Evolutionary conservation across 2,329 filamentous ascomycete genomes (phyloP).

Genomic region (Epichloe coenophiala): DNA sequence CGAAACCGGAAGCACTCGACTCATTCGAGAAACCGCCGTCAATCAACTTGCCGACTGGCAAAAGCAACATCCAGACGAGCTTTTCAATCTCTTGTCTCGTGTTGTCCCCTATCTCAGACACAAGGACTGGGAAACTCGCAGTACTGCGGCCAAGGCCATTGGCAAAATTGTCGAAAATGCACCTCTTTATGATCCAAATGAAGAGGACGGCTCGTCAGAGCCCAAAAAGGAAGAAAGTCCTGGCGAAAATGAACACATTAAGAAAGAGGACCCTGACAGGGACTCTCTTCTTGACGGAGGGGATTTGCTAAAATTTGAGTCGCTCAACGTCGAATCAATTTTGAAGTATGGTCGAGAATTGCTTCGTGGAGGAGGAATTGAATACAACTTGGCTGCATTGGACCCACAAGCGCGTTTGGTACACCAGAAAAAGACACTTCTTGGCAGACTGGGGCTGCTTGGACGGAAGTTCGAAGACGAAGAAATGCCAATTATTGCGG

Average conservation of each 20-base stretch:
- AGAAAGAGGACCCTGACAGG: constrained; percentile 49
- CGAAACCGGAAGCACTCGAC: constrained; percentile 89
- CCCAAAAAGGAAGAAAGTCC: constrained; percentile 26
- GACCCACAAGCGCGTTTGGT: constrained; percentile 69
- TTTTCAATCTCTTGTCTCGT: constrained; percentile 86
- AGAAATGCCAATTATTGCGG: constrained; percentile 49
- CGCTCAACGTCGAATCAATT: constrained; percentile 65
- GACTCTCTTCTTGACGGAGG: constrained; percentile 30
- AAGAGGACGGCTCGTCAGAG: constrained; percentile 42
- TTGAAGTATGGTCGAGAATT: constrained; percentile 74
- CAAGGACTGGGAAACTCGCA: constrained; percentile 94
- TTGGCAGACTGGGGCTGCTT: constrained; percentile 67
- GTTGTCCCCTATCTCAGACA: constrained; percentile 93
- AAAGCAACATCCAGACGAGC: constrained; percentile 92
- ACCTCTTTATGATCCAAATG: constrained; percentile 76
- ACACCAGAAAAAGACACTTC: constrained; percentile 81
- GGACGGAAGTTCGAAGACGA: constrained; percentile 80
- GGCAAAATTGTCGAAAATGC: constrained; percentile 90
- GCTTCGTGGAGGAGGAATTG: constrained; percentile 72
- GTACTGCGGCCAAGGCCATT: constrained; percentile 83
- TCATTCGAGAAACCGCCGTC: constrained; percentile 94
- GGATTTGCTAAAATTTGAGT: constrained; percentile 56
- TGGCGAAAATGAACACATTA: constrained; percentile 30
- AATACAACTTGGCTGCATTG: constrained; percentile 70
- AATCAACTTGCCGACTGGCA: constrained; percentile 96